A percentile compares a stretch with the other conserved stretches of the same genome.
Evolutionary conservation across 164 flowering plant genomes (phyloP).

Genomic region (Vitis rotundifolia): DNA sequence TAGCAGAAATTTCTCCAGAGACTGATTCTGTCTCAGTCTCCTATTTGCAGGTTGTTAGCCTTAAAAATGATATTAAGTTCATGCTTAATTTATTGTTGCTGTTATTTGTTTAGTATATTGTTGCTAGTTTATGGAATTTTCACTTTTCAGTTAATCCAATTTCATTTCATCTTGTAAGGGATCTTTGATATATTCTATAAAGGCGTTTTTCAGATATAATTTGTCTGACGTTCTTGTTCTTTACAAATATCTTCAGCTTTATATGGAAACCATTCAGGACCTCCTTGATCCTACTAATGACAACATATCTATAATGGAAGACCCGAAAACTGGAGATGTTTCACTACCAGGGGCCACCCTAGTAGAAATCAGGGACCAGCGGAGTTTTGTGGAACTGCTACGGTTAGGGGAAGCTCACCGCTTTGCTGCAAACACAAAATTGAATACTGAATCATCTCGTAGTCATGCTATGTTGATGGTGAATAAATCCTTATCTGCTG

Average conservation of each 20-base stretch:
- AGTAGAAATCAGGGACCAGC: conserved; percentile 83
- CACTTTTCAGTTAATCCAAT: background rate
- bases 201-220: background rate
- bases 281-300: conserved; percentile 90
- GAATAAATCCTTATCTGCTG: conserved; percentile 14
- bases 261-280: conserved; percentile 98
- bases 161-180: background rate
- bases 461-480: conserved; percentile 98
- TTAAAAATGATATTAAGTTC: background rate
- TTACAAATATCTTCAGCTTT: conserved; percentile 57
- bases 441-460: conserved; percentile 95
- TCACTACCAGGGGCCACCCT: conserved; percentile 84
- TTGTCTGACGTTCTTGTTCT: conserved; percentile 5
- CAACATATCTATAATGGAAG: conserved; percentile 86
- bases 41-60: conserved; percentile 79
- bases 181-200: background rate
- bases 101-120: background rate
- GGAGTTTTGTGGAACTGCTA: conserved; percentile 77
- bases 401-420: conserved; percentile 90
- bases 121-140: background rate
- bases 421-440: conserved; percentile 90
- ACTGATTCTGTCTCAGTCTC: conserved; percentile 81
- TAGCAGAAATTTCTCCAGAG: conserved; percentile 67
- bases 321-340: conserved; percentile 94
- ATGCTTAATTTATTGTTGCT: background rate